These are phyloP conservation scores for Fusarium sp. DNA, from an alignment of 2,329 filamentous ascomycete genomes.

Conservation along the genomic window DNA sequence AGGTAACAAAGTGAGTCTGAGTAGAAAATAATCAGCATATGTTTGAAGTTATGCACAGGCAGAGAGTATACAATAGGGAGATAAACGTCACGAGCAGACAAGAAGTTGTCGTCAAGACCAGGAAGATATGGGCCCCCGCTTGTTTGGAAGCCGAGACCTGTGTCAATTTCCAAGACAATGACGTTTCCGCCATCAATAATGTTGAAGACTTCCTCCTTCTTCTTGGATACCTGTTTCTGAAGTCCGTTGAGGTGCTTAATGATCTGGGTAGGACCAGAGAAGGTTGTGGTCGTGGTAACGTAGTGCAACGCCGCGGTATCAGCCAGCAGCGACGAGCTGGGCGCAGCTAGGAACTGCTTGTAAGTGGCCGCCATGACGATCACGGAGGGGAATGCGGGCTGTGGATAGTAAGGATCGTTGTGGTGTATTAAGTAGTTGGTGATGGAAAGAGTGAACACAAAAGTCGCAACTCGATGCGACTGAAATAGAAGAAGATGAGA, in stretches of 20 bases:
- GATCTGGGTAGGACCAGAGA: constrained; percentile 78
- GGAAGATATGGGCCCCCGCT: constrained; percentile 90
- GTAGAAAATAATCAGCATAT: constrained; percentile 18
- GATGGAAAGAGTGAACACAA: constrained; percentile 5
- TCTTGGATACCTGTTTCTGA: constrained; percentile 82
- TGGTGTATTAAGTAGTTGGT: constrained; percentile 8
- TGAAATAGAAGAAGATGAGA: constrained; percentile 5
- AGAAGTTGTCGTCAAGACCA: constrained; percentile 91
- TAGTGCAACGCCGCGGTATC: constrained; percentile 81
- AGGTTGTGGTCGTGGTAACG: constrained; percentile 84
- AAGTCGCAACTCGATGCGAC: constrained; percentile 27
- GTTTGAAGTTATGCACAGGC: neutral
- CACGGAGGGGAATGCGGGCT: constrained; percentile 26
- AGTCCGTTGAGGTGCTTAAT: constrained; percentile 82
- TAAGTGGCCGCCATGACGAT: constrained; percentile 64
- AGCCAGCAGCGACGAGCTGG: constrained; percentile 71
- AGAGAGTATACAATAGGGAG: constrained; percentile 78
- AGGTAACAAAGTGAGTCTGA: constrained; percentile 88
- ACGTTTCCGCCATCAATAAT: constrained; percentile 76
- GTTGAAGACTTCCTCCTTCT: constrained; percentile 79
- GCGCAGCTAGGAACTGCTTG: constrained; percentile 76
- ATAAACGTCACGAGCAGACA: constrained; percentile 81
- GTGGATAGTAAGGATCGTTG: constrained; percentile 17
- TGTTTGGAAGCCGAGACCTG: constrained; percentile 81
- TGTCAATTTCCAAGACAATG: constrained; percentile 86